Base-by-base conservation (phyloP, 805 yeast genomes). In the Candida maesae region DNA sequence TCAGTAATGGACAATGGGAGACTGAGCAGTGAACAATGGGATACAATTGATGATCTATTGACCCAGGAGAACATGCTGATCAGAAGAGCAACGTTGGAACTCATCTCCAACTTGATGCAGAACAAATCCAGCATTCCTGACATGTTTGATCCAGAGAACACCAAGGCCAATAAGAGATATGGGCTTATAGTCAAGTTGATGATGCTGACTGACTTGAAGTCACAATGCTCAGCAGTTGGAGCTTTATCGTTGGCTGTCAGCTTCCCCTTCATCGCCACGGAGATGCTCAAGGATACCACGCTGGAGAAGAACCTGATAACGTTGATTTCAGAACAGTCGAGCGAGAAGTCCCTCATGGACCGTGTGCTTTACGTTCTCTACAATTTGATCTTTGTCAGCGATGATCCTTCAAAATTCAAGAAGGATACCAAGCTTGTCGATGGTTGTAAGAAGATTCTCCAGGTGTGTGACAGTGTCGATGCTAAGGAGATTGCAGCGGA, bases 31-130 rank as follows among this genome's bases (percentile, higher is more conserved):
- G 21, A 54, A 50, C 33, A 68, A 36, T 77, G 80, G 73, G 51
- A 67, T 1, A 66, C 66, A 20, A 66, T 81, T 12, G 76, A 72
- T 44, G 57, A 58, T 21, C 50, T 66, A 15, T 52, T 77, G 47
- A 47, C 76, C 15, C 68, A 74, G 42, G 69, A 71, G 24, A 71
- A 76, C 39, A 51, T 62, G 1, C 57, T 67, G 39, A 58, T 84
- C 4, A 86, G 81, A 55, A 65, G 76, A 36, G 78, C 86, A 0
- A 50, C 80, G 0, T 66, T 84, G 60, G 89, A 84, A 52, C 68
- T 84, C 14, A 58, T 82, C 9, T 74, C 83, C 44, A 84, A 84
- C 55, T 56, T 84, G 35, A 71, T 79, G 53, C 64, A 63, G 31
- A 60, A 62, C 37, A 63, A 66, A 18, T 15, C 55, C 14, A 52